These are phyloP conservation scores for Plectosphaerella sp. DNA, from an alignment of 2,329 filamentous ascomycete species.

Conservation along the genomic window DNA sequence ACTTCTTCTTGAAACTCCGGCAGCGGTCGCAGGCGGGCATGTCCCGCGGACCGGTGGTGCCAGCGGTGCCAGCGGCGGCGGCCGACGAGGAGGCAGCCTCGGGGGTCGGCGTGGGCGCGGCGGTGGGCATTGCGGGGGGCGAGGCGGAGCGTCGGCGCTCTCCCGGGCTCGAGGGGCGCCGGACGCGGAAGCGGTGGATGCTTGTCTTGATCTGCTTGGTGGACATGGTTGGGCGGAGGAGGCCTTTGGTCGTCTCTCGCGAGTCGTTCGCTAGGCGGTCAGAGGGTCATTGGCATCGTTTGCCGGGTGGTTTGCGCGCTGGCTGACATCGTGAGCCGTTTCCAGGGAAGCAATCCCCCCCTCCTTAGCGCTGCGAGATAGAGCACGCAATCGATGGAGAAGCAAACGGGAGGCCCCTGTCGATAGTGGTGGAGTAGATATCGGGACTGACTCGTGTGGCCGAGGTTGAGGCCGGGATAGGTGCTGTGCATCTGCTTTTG, in stretches of 20 bases:
- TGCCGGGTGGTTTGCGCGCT: background rate
- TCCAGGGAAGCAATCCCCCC: background rate
- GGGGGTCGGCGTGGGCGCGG: background rate
- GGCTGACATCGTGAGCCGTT: background rate
- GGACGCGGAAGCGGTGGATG: slow-evolving; percentile 16
- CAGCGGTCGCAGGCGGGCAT: slow-evolving; percentile 35
- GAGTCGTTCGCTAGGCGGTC: background rate
- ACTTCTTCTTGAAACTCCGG: slow-evolving; percentile 41
- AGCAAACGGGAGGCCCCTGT: too few relatives aligned
- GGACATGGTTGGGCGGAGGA: slow-evolving; percentile 8
- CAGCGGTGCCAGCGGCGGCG: slow-evolving; percentile 12
- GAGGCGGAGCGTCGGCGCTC: background rate
- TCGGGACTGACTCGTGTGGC: too few relatives aligned
- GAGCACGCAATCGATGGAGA: background rate
- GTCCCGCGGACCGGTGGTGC: slow-evolving; percentile 18
- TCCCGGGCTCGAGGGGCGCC: too few relatives aligned
- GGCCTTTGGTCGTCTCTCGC: background rate
- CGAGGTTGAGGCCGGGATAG: too few relatives aligned
- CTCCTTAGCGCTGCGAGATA: too few relatives aligned
- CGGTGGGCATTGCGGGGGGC: background rate
- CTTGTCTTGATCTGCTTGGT: slow-evolving; percentile 14
- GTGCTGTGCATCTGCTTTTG: too few relatives aligned
- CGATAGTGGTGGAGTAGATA: too few relatives aligned
- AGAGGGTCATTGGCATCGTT: background rate
- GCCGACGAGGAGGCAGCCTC: slow-evolving; percentile 4